These are phyloP conservation scores for Aspergillus brasiliensis DNA, from an alignment of 2,329 filamentous ascomycete genomes.

Conservation along the genomic window DNA sequence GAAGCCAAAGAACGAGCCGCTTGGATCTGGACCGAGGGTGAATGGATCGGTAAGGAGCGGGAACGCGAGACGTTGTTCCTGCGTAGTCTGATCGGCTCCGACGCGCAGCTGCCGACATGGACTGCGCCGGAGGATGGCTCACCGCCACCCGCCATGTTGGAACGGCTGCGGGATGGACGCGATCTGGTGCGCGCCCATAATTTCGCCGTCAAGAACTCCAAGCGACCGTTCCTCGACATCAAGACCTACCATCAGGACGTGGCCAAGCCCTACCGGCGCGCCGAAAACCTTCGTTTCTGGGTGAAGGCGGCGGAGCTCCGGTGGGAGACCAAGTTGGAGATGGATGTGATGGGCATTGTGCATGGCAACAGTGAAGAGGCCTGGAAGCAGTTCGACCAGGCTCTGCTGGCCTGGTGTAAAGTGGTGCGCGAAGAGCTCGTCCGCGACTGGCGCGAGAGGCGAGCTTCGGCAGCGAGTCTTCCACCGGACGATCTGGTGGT, in stretches of 20 bases:
- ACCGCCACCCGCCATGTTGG: constrained; percentile 68
- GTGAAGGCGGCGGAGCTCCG: constrained; percentile 91
- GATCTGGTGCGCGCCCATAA: constrained; percentile 88
- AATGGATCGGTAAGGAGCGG: constrained; percentile 74
- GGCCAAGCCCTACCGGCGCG: constrained; percentile 87
- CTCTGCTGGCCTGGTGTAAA: constrained; percentile 79
- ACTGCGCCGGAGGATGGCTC: constrained; percentile 55
- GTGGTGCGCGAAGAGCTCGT: constrained; percentile 79
- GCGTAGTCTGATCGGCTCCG: constrained; percentile 65
- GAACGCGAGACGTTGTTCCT: constrained; percentile 83
- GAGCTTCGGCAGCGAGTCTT: constrained; percentile 20
- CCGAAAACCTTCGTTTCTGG: constrained; percentile 95
- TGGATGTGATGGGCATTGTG: constrained; percentile 86
- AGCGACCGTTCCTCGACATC: constrained; percentile 84
- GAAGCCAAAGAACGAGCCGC: constrained; percentile 71
- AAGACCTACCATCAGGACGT: constrained; percentile 89
- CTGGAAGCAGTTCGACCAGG: constrained; percentile 82
- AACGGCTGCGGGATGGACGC: constrained; percentile 74
- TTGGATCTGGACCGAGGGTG: constrained; percentile 78
- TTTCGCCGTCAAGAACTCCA: constrained; percentile 78
- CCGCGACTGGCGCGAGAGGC: constrained; percentile 62
- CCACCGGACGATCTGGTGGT: constrained; percentile 23
- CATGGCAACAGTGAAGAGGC: constrained; percentile 66
- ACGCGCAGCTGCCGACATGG: constrained; percentile 68
- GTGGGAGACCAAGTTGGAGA: constrained; percentile 81